Base-by-base conservation (phyloP, 345 rosid genomes). In the Eutrema heterophyllum region DNA sequence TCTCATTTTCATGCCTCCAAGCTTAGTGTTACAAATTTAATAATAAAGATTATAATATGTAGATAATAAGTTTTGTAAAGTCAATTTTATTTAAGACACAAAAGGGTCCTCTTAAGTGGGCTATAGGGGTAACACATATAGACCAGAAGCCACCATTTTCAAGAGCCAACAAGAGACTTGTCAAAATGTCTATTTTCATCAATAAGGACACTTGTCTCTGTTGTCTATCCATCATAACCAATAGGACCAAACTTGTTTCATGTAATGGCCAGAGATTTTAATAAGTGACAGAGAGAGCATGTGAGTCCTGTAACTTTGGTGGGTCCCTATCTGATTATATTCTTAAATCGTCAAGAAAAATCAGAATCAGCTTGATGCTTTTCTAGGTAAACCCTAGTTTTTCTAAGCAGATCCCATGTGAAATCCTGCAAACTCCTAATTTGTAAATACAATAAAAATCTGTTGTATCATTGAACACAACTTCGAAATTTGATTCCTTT, bases 271-370 rank as follows among this genome's bases (percentile, higher is more conserved):
- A 76, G 75, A 68, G 70, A 68, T 52, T 60, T 41, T 68, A 60
- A 59, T 59, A 24, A 32, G 41, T 33, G 74, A 75, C 56, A 60
- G 73, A 69, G 70, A 54, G 51, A 3, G 21, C 75, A 76, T 76
- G 80, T 76, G 75, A 76, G 30, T 54, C 2, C 13, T 68, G 74
- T 53, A 62, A 53, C 57, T 33, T 4, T 54, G 51, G 59, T 62
- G 75, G 79, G 75, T 63, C 79, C 79, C 51, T 62, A 50, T 62
- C 59, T 76, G 71, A 76, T 68, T 54, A 68, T 75, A 75, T 68
- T 75, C 69, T 52, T 52, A 67, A 32, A 64, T 43, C 68, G 58
- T 26, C 30, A 15, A 68, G 27, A 58, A 32, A 68, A 59, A 75
- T 68, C 64, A 68, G 70, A 53, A 76, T 69, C 75, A 54, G 49